Evolutionary conservation across 306 rosid genomes (phyloP), one percentile per base, ranked within the genome.

Genomic region (Pueraria montana): DNA sequence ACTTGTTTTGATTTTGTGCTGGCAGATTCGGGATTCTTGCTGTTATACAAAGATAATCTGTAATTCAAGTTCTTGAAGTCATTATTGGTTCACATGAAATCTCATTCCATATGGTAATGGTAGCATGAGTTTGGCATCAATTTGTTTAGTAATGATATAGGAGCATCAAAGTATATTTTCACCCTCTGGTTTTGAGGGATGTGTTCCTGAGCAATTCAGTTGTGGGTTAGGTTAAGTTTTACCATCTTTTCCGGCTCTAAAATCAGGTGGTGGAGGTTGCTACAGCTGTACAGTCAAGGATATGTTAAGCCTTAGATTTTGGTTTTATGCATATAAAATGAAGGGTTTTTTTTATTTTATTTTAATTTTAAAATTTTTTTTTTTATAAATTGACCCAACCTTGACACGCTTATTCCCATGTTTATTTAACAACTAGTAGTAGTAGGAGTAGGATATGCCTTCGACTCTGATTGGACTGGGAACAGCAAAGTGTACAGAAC

Each of bases 11-110:
- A 68, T 85, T 89, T 86, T 66, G 48, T 89, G 87, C 80, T 87
- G 86, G 91, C 89, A 88, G 94, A 91, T 89, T 90, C 90, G 83
- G 88, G 90, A 66, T 36, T 36, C 72, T 83, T 84, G 88, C 85
- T 91, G 90, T 87, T 78, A 67, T 58, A 78, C 86, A 74, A 74
- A 68, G 74, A 68, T 42, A 70, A 82, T 87, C 80, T 88, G 92
- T 88, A 89, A 81, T 87, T 87, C 80, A 76, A 84, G 85, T 81
- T 79, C 36, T 83, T 72, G 78, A 80, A 53, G 92, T 83, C 81
- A 77, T 81, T 75, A 69, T 68, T 87, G 79, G 78, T 77, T 78
- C 81, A 17, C 84, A 62, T 74, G 84, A 84, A 50, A 64, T 84
- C 64, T 67, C 84, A 74, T 79, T 56, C 72, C 72, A 53, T 79